Evolutionary conservation across 2,329 filamentous ascomycete species (phyloP), one percentile per base, ranked within the genome.

Genomic region (Monilinia fructicola): DNA sequence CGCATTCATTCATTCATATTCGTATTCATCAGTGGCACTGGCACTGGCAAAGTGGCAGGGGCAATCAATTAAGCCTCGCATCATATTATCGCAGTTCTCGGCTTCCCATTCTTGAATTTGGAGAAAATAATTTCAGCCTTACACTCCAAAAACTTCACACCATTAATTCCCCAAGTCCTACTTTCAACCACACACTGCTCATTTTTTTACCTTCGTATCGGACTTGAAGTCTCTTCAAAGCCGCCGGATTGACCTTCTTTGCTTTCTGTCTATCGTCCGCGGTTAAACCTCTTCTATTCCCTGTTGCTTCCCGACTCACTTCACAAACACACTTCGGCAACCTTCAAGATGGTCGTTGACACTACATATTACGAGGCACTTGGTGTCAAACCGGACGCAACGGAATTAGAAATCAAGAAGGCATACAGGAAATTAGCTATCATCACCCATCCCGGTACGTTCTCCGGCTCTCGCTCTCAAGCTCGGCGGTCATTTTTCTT

Each of bases 341-440:
- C 18, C 38, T 26, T 46, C 56, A 69, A 53, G 52, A 76, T 75
- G 73, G 75, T 76, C 64, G 73, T 71, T 21, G 75, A 76, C 63
- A 77, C 75, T n/a, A 70, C 71, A 16, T 77, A 77, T 42, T 77
- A 77, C 80, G 93, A 97, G 79, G 87, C 87, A 73, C 84, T 97
- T 50, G 91, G 90, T 76, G 93, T 97, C 75, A 83, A 89, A 80
- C 89, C 92, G 71, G 92, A 90, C 66, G 94, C 93, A 40, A 90
- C 91, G 50, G 91, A 94, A 78, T 85, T 97, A 61, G 93, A 97
- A 78, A 97, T 97, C 80, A 97, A 97, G 80, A 97, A 97, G 82
- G 93, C 93, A 38, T 97, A 97, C 80, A 88, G 93, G 77, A 97
- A 94, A 81, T 85, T 95, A 73, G 95, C 95, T 73, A 97, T 98